Base-by-base conservation (phyloP, 2,329 filamentous ascomycete genomes). In the Camillea tinctor region DNA sequence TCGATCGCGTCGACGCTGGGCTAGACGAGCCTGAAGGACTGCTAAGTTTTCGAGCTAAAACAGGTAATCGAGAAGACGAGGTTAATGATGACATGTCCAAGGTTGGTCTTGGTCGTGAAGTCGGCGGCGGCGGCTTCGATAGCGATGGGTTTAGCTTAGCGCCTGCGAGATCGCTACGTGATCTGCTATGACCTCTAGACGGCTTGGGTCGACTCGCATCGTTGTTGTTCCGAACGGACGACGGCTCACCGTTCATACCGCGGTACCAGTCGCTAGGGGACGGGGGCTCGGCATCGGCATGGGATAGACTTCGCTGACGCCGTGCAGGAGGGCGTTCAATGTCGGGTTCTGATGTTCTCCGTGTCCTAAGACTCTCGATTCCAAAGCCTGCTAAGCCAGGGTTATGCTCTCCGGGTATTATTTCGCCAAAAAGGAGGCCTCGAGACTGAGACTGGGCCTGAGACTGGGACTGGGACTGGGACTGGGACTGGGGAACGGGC, bases 341-440 rank as follows among this genome's bases (percentile, higher is more conserved):
- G 71, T 82, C 87, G n/a, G 90, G 88, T 69, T 93, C 91, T 50
- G 90, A 91, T 21, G 88, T 88, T 73, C 88, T 83, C 64, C 88
- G 80, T 61, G 80, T 79, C 55, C 82, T 77, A 54, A 77, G 69
- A 36, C 75, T 73, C 61, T 83, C 78, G 64, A 90, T 89, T 55
- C 88, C 88, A 75, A 86, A 87, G 4, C 85, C 87, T 55, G 80
- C 77, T 54, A 81, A 77, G 20, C 79, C 74, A 23, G 80, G 71
- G 65, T 84, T 80, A 67, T 79, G 80, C 66, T 85, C 81, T 44
- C 85, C 80, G n/a, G 85, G 82, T 24, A 87, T 77, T 66, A 93
- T 83, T 74, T 93, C 91, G 44, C 91, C 91, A 76, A 94, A 94
- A 20, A 93, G 77, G 40, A 91, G 84, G 62, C 82, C 82, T 57